Evolutionary conservation across 2,329 filamentous ascomycete species (phyloP), one percentile per base, ranked within the genome.

Genomic region (Aspergillus arachidicola): DNA sequence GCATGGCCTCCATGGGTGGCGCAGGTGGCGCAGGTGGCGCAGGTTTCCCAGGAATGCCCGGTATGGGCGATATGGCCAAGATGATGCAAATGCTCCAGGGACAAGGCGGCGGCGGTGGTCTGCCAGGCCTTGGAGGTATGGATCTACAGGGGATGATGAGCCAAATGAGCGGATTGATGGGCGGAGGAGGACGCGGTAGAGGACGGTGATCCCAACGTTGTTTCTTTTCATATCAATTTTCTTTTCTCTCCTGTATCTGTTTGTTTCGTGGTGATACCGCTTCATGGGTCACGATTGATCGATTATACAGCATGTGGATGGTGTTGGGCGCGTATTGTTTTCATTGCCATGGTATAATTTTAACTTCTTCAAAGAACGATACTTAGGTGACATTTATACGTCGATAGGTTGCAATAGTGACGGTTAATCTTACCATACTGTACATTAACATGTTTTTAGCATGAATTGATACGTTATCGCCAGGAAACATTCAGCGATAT

Each of bases 1-100:
- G 94, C 14, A 83, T 99, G 81, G 91, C 94, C 75, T 92, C 91
- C 70, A 96, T 98, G 92, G 95, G 94, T 38, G 92, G 91, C 38
- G 88, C 82, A 1, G 86, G 82, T 2, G 89, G 83, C 7, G 89
- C 26, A 6, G 48, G 82, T 2, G 89, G 83, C 7, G 89, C 26
- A 6, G 48, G 75, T 45, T 69, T 85, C 69, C 74, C 75, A 0
- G 93, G 96, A 71, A 91, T 97, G 85, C 75, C 77, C 0, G 93
- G 96, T 72, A 91, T 97, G 86, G 88, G 88, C 36, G 89, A 89
- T 62, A 85, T 98, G 80, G 94, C 96, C 87, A 94, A 95, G 84
- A 96, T 96, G 91, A 86, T 97, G 69, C 96, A 97, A 88, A 94
- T 94, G 85, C 93, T 96, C 88, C 85, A 96, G 57, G 91, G 90